A percentile compares a stretch with the other conserved stretches of the same genome.
These are phyloP conservation scores for Tetrahymena thermophila DNA, from an alignment of 73 alveolate species.

Conservation along the genomic window DNA sequence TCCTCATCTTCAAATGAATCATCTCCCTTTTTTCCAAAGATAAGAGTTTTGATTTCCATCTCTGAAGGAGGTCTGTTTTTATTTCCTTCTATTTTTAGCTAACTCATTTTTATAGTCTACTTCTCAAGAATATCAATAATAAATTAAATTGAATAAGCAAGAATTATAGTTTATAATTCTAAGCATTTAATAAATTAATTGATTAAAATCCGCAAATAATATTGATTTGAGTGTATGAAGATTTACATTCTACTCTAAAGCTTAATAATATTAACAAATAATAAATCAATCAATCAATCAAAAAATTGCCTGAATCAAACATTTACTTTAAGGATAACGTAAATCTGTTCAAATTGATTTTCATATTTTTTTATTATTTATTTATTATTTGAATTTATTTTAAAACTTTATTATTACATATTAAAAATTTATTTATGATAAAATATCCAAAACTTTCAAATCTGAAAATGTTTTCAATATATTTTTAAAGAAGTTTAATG, in stretches of 20 bases:
- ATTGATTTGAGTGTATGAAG: neutral
- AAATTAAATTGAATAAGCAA: neutral
- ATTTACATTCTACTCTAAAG: neutral
- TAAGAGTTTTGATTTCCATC: neutral
- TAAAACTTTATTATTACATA: too few relatives aligned
- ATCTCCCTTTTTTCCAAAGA: neutral
- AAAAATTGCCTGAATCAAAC: neutral
- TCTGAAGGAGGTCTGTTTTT: neutral
- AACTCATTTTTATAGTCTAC: neutral
- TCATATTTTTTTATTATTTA: neutral
- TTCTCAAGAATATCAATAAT: neutral
- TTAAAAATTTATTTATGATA: too few relatives aligned
- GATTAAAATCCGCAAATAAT: neutral
- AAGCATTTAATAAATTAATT: neutral
- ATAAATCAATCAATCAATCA: neutral
- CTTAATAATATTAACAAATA: neutral
- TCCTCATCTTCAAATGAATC: neutral
- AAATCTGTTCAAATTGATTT: neutral
- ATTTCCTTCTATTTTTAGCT: neutral
- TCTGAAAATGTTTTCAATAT: too few relatives aligned
- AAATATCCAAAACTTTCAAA: too few relatives aligned
- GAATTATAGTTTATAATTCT: neutral
- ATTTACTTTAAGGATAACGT: too few relatives aligned
- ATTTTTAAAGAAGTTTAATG: too few relatives aligned
- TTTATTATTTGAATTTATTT: too few relatives aligned